Evolutionary conservation across 2,329 filamentous ascomycete species (phyloP), one percentile per base, ranked within the genome.

Genomic region (Trichophyton rubrum): DNA sequence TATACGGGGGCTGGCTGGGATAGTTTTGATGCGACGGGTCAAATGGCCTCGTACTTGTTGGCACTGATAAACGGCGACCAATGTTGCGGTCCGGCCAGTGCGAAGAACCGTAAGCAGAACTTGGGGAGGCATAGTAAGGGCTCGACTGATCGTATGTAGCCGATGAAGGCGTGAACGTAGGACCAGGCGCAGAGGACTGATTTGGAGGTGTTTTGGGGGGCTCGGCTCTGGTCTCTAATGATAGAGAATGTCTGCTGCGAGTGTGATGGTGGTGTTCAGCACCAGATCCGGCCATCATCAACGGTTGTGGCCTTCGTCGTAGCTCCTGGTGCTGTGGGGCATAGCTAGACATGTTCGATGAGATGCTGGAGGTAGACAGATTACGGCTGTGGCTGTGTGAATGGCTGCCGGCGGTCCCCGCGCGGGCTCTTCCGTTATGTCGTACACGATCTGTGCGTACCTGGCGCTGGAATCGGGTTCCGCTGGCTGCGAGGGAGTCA

Each of bases 401-500:
- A 63, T 86, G 81, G 68, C 87, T 92, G 27, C 88, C 86, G 20
- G 84, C 82, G 1, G 90, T 95, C 11, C 88, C 86, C 11, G 90
- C 85, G 64, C 91, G 82, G 6, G 89, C 86, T 65, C 91, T 81
- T 27, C 83, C 86, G 1, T 87, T 82, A 57, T 88, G 87, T 59
- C 89, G 82, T 38, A 92, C 87, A 62, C 90, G 81, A 66, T 96
- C 91, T 0, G 89, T 95, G 59, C 92, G 83, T 62, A 96, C 90
- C 73, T 96, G 91, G 63, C 92, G 83, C 68, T 96, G 92, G 68
- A 95, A 96, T 43, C 92, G 82, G 7, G 91, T 95, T 24, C 91
- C 90, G 1, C 89, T 93, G 3, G 92, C 93, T 15, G 93, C 93
- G 20, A 97, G 82, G 1, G 93, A 97, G 72, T 96, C 90, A 45